These are phyloP conservation scores for Tagetes patula DNA, from an alignment of 129 eudicot species.

Conservation along the genomic window DNA sequence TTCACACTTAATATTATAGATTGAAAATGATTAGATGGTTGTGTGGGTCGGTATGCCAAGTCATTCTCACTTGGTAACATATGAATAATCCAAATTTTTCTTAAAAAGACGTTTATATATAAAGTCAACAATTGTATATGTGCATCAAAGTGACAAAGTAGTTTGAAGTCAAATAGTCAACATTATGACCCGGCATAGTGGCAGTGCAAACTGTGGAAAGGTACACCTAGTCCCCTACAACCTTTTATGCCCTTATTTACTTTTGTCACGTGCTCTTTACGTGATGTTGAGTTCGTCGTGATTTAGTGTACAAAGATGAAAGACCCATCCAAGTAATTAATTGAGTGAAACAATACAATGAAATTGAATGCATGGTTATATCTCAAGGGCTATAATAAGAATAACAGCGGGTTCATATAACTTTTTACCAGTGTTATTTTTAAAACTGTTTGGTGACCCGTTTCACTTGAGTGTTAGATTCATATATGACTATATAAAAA, in stretches of 20 bases:
- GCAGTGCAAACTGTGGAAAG: conserved; percentile 5
- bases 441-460: neutral
- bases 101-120: too few species aligned
- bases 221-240: conserved; percentile 25
- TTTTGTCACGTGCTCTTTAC: conserved; percentile 33
- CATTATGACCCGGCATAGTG: conserved; percentile 26
- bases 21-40: too few species aligned
- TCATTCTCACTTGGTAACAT: too few species aligned
- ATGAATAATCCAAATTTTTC: too few species aligned
- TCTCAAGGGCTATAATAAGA: neutral
- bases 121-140: neutral
- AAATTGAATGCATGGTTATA: neutral
- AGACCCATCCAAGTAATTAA: conserved; percentile 23
- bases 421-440: too few species aligned
- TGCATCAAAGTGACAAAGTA: conserved; percentile 15
- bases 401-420: too few species aligned
- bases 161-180: conserved; percentile 29
- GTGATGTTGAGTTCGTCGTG: conserved; percentile 25
- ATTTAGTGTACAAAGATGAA: conserved; percentile 23
- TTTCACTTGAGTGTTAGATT: neutral
- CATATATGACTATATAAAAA: neutral
- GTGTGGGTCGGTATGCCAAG: too few species aligned
- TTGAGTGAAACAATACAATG: conserved; percentile 4
- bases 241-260: conserved; percentile 26
- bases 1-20: too few species aligned